Evolutionary conservation across 2,329 filamentous ascomycete species (phyloP), one percentile per base, ranked within the genome.

Genomic region (Zarea fungicola): DNA sequence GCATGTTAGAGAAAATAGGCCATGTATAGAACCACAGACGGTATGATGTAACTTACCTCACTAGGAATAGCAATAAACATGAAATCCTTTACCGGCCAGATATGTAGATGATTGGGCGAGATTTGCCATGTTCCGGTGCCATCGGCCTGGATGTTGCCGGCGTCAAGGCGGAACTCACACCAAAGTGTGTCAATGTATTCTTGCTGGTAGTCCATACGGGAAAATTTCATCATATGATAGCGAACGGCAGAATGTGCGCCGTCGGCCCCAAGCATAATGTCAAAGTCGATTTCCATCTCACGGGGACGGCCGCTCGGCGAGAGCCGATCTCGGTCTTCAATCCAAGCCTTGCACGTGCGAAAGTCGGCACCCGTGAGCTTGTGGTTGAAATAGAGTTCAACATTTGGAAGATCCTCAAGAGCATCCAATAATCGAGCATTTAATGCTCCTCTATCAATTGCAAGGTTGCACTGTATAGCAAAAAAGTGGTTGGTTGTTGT

Each of bases 41-140:
- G 25, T 5, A 3, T 45, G n/a, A n/a, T n/a, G n/a, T 19, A 10
- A 21, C 75, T 56, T 63, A 82, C 79, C 50, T 77, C 71, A 56
- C 79, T 84, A 0, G 93, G 92, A 36, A 99, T 91, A 16, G 93
- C 95, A 61, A 99, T 99, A 69, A 99, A 99, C 95, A 99, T 97
- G 60, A 93, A 92, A 35, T 91, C 83, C 58, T 84, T 84, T 26
- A 88, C 90, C 0, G 93, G 93, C 93, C 93, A 99, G 63, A 99
- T 99, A 67, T 99, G 93, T 2, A 99, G 76, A 63, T 97, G 91
- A 59, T 96, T 88, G 2, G 90, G 89, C 1, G 89, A 93, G 57
- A 97, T 93, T 41, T 77, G 76, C 63, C 95, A 97, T 56, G 65
- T 73, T 23, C 64, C 57, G 14, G 65, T 63, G 23, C 61, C 55